Evolutionary conservation across 768 basidiomycete genomes (phyloP).

Genomic region (Russula sp.): DNA sequence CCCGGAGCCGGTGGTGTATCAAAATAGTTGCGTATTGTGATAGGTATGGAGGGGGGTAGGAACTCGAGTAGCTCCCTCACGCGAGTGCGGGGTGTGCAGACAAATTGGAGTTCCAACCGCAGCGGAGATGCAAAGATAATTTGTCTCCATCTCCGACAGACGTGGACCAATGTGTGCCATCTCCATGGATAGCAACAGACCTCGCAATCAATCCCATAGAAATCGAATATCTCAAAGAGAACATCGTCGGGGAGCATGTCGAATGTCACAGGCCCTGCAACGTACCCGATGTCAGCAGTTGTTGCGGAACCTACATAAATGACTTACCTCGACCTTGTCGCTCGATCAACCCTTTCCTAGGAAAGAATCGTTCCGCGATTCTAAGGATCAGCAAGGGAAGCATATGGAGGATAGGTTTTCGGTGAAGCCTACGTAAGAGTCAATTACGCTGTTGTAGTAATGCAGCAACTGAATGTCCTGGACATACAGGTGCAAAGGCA

Average conservation of each 20-base stretch:
- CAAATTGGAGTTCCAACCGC: slow-evolving; percentile 7
- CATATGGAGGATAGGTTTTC: background rate
- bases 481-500: background rate
- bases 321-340: background rate
- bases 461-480: background rate
- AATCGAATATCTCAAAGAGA: slow-evolving; percentile 20
- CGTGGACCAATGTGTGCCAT: slow-evolving; percentile 12
- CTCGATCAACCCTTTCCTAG: background rate
- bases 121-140: slow-evolving; percentile 11
- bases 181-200: background rate
- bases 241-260: slow-evolving; percentile 13
- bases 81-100: slow-evolving; percentile 1
- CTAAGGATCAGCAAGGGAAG: background rate
- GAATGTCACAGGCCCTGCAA: background rate
- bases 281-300: background rate
- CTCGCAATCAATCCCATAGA: background rate
- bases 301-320: background rate
- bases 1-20: background rate
- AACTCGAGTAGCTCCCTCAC: slow-evolving; percentile 8
- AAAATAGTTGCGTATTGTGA: background rate
- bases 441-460: too few species aligned
- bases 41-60: background rate
- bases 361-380: background rate
- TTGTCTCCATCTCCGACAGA: slow-evolving; percentile 12
- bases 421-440: background rate